Base-by-base conservation (phyloP, 345 rosid genomes). In the Nephelium lappaceum region DNA sequence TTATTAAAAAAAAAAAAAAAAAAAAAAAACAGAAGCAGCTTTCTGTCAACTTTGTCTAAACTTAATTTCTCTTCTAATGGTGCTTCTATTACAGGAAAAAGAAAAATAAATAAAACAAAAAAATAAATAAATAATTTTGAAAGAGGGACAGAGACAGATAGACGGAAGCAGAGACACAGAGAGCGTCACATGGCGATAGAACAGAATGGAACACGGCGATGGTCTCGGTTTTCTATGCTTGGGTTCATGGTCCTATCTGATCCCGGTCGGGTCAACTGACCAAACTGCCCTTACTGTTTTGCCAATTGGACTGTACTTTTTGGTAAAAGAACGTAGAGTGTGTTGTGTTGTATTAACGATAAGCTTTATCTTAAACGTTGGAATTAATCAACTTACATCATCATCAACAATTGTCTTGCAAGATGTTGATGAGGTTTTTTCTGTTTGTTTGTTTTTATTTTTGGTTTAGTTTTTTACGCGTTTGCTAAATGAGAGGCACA, bases 201-300 rank as follows among this genome's bases (percentile, higher is more conserved):
- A 80, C 75, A 88, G 84, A 86, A 70, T 62, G 71, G 80, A 86
- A 81, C 79, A 74, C 82, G 87, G 86, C 83, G 55, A 61, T 43
- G 80, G 86, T 83, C 86, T 84, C 86, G 88, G 82, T 77, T 65
- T 71, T 82, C 84, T 67, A 82, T 87, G 88, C 83, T 61, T 16
- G 76, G 51, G 8, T 45, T 38, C 2, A n/a, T 19, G 75, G 67
- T 61, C 55, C 75, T 16, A 19, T 39, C 21, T 67, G 41, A 58
- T 49, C 64, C 63, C 5, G 5, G 15, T 23, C 25, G 1, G 6
- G 6, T 1, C 45, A 12, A 84, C 84, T 83, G 81, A 81, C 89
- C 1, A 10, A 73, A 83, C 55, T 75, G 4, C 63, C 89, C 80
- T 76, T 36, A 4, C 0, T 6, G n/a, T 8, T 18, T 18, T 65